These are phyloP conservation scores for Monarda citriodora DNA, from an alignment of 305 asterid genomes.

Conservation along the genomic window DNA sequence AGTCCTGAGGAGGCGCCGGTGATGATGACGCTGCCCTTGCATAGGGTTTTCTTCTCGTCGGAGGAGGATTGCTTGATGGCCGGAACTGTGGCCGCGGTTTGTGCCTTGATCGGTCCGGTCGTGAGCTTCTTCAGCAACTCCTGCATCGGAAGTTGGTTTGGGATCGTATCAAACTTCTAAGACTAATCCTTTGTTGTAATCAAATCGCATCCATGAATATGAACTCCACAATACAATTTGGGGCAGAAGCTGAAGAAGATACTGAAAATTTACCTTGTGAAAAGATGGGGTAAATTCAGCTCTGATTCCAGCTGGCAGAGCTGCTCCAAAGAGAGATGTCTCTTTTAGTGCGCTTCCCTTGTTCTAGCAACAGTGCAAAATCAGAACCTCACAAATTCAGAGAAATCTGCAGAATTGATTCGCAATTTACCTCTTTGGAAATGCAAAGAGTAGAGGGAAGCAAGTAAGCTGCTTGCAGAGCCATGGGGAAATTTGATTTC, in stretches of 20 bases:
- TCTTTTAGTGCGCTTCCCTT: slow-evolving; percentile 56
- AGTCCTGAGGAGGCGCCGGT: slow-evolving; percentile 96
- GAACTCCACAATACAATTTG: background rate
- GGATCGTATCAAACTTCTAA: background rate
- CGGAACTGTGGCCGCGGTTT: slow-evolving; percentile 63
- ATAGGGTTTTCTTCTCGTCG: slow-evolving; percentile 71
- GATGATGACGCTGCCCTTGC: slow-evolving; percentile 70
- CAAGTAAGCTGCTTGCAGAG: slow-evolving; percentile 70
- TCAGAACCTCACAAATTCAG: background rate
- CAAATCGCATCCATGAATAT: background rate
- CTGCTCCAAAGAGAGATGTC: slow-evolving; percentile 67
- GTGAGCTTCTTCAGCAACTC: slow-evolving; percentile 33
- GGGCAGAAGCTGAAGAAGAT: background rate
- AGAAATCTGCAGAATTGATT: background rate
- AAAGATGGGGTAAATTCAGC: slow-evolving; percentile 40
- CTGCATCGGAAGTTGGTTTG: slow-evolving; percentile 12
- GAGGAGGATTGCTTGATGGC: slow-evolving; percentile 45
- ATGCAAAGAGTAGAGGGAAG: slow-evolving; percentile 53
- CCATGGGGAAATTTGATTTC: slow-evolving; percentile 33
- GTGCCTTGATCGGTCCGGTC: slow-evolving; percentile 51
- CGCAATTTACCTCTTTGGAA: slow-evolving; percentile 57
- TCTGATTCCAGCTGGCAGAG: slow-evolving; percentile 44
- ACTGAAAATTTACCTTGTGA: slow-evolving; percentile 45
- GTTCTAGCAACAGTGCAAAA: slow-evolving; percentile 39
- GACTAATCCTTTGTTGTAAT: background rate